A percentile compares a stretch with the other conserved stretches of the same genome.
These are phyloP conservation scores for Cercospora citrullina DNA, from an alignment of 2,329 filamentous ascomycete species.

Conservation along the genomic window DNA sequence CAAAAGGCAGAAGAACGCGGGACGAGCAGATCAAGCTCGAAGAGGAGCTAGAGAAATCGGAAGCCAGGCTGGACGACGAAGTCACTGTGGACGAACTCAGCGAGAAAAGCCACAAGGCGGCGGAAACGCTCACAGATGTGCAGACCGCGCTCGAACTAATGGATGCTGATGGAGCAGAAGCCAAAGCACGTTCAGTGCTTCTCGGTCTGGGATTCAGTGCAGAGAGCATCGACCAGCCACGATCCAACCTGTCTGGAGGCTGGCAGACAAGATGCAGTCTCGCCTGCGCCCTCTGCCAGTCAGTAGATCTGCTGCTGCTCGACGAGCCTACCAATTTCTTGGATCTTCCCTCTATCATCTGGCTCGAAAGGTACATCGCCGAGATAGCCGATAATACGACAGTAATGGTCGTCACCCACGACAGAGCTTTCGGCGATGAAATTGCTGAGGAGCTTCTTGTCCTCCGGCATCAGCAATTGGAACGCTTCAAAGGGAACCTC, in stretches of 20 bases:
- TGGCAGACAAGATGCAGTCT: conserved; percentile 49
- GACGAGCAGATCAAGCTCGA: conserved; percentile 72
- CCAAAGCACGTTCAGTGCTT: conserved; percentile 65
- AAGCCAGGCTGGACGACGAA: conserved; percentile 42
- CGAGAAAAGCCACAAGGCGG: conserved; percentile 66
- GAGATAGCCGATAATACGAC: conserved; percentile 60
- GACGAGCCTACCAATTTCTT: conserved; percentile 89
- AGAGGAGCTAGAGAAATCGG: conserved; percentile 56
- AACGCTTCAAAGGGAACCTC: conserved; percentile 74
- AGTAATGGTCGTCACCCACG: conserved; percentile 78
- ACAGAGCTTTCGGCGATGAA: conserved; percentile 75
- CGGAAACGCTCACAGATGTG: conserved; percentile 53
- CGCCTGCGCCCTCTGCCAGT: conserved; percentile 63
- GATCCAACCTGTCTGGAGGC: conserved; percentile 69
- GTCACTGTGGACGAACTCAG: conserved; percentile 59
- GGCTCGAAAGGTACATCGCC: conserved; percentile 73
- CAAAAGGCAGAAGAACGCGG: conserved; percentile 71
- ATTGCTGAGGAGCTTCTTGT: conserved; percentile 76
- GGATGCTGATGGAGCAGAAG: conserved; percentile 47
- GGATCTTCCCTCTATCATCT: conserved; percentile 79
- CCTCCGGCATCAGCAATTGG: conserved; percentile 68
- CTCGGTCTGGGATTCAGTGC: conserved; percentile 71
- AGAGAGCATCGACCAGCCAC: conserved; percentile 58
- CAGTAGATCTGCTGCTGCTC: conserved; percentile 74
- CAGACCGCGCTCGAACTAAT: conserved; percentile 21